A percentile compares a stretch with the other conserved stretches of the same genome.
These are phyloP conservation scores for Taiozyma sp. DNA, from an alignment of 1,139 yeast genomes.

Conservation along the genomic window DNA sequence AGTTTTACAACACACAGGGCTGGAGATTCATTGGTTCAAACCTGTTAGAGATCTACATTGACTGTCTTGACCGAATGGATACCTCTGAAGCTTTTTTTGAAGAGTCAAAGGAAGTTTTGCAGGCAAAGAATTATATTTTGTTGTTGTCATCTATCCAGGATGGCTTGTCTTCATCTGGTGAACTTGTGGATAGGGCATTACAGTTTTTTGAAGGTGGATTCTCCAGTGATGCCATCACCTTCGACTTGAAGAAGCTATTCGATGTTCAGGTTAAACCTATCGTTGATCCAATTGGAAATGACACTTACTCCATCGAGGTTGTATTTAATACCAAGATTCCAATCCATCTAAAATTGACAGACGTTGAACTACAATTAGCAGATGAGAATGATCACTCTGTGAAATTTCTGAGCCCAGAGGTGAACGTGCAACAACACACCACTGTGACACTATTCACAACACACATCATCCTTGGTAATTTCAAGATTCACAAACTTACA, in stretches of 20 bases:
- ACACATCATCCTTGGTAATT: constrained; percentile 20
- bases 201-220: neutral
- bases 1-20: constrained; percentile 58
- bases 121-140: constrained; percentile 12
- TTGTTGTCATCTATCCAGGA: constrained; percentile 10
- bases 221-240: constrained; percentile 4
- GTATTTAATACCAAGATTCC: neutral
- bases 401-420: constrained; percentile 2
- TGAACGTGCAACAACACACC: constrained; percentile 1
- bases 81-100: constrained; percentile 14
- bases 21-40: constrained; percentile 72
- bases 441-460: constrained; percentile 3
- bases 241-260: constrained; percentile 5
- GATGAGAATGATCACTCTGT: constrained; percentile 7
- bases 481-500: constrained; percentile 19
- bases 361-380: neutral
- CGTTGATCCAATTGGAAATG: constrained; percentile 1
- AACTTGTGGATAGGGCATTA: neutral
- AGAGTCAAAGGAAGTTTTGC: constrained; percentile 4
- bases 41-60: constrained; percentile 58
- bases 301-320: constrained; percentile 1
- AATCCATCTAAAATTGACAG: neutral
- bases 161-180: neutral
- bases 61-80: constrained; percentile 52
- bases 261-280: constrained; percentile 3